phyloP scores from a whole-genome alignment of 2,329 filamentous ascomycete genomes.

The Paramyrothecium roridum region DNA sequence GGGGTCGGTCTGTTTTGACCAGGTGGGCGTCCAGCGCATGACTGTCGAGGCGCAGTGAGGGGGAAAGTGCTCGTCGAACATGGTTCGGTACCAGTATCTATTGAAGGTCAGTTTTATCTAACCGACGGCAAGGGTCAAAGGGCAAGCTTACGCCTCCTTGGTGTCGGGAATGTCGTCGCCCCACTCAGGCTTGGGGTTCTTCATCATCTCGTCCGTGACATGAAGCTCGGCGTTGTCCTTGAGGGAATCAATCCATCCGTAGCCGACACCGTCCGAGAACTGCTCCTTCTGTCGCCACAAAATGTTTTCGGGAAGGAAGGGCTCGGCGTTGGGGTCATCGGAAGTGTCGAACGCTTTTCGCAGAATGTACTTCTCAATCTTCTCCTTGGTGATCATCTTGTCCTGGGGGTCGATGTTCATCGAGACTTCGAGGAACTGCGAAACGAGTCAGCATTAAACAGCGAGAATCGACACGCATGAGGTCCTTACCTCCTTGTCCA shows the following conservation, averaged over 20 bases:
- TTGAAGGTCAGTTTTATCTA: conserved; percentile 18
- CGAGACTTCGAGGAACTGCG: conserved; percentile 78
- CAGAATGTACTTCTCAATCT: conserved; percentile 96
- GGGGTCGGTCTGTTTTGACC: conserved; percentile 94
- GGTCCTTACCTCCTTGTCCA: conserved; percentile 74
- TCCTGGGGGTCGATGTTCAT: conserved; percentile 95
- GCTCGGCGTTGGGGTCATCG: conserved; percentile 73
- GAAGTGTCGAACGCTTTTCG: conserved; percentile 95
- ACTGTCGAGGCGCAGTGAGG: conserved; percentile 87
- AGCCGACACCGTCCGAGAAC: conserved; percentile 97
- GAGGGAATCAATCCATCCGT: conserved; percentile 97
- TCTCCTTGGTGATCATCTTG: conserved; percentile 90
- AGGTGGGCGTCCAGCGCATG: conserved; percentile 94
- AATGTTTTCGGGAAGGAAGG: conserved; percentile 95
- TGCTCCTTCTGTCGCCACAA: conserved; percentile 99
- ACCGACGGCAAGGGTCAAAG: not conserved
- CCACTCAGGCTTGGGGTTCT: conserved; percentile 97
- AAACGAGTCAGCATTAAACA: conserved; percentile 12
- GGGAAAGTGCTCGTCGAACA: conserved; percentile 99
- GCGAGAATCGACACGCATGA: not conserved
- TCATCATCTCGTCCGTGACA: conserved; percentile 96
- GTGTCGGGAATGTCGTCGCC: conserved; percentile 87
- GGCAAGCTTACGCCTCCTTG: conserved; percentile 77
- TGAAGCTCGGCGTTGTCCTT: conserved; percentile 90
- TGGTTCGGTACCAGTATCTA: conserved; percentile 93